Conservation (phyloP, 2,329 filamentous ascomycete species). For the Ascochyta koolunga region DNA sequence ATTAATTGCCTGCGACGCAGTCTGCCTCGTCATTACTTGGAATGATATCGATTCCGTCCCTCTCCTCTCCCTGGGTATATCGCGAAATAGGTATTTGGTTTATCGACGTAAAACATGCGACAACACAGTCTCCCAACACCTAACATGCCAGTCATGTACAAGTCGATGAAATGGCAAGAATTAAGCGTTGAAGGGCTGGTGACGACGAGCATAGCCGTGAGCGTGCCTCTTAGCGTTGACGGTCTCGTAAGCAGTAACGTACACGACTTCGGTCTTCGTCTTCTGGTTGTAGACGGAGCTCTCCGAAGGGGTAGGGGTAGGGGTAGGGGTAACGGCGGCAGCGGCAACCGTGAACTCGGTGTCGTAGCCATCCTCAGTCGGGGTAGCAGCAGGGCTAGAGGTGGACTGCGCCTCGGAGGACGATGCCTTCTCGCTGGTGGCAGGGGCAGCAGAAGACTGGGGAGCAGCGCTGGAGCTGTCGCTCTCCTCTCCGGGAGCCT, state of each 20-base stretch:
- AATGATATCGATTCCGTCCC: constrained; percentile 29
- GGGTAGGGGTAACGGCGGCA: constrained; percentile 35
- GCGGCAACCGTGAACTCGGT: constrained; percentile 25
- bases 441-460: constrained; percentile 16
- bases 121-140: constrained; percentile 27
- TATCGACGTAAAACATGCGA: constrained; percentile 30
- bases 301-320: constrained; percentile 19
- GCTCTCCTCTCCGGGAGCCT: constrained; percentile 31
- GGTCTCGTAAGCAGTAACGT: constrained; percentile 40
- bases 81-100: constrained; percentile 39
- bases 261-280: constrained; percentile 40
- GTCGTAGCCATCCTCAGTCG: constrained; percentile 16
- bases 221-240: constrained; percentile 44
- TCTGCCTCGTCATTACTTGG: constrained; percentile 46
- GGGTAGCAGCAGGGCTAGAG: constrained; percentile 15
- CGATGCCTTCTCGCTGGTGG: constrained; percentile 17
- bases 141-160: constrained; percentile 28
- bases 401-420: constrained; percentile 12
- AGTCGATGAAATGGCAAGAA: constrained; percentile 13
- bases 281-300: constrained; percentile 17
- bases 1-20: constrained; percentile 47
- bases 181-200: constrained; percentile 44
- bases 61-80: constrained; percentile 35
- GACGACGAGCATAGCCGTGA: constrained; percentile 37
- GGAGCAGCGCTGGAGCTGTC: background rate